Base-by-base conservation (phyloP, 2,329 filamentous ascomycete genomes). In the Orbilia blumenaviensis region DNA sequence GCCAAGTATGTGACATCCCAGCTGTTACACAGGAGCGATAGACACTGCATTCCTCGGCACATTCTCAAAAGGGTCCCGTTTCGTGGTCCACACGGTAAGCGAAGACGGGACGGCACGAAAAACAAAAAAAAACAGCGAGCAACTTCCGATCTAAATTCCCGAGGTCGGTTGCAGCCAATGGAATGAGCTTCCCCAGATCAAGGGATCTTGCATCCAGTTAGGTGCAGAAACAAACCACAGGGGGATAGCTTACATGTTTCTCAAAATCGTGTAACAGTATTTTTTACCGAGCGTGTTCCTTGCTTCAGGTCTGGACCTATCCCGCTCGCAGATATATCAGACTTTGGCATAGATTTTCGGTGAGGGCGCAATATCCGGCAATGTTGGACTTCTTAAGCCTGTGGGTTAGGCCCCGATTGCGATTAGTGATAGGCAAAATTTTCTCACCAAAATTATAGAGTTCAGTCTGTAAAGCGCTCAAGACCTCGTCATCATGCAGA, bases 51-150 rank as follows among this genome's bases (percentile, higher is more conserved):
- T 66, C 61, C 32, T 66, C 61, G 21, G 61, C 16, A 52, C 32
- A n/a, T 42, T 38, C 27, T 16, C 12, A 23, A 18, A 36, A 44
- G 42, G 10, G 8, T 25, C 16, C 42, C 23, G 9, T 34, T 54
- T 54, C 3, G 27, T 36, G 27, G n/a, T n/a, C n/a, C 27, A 32
- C 21, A 58, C n/a, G 21, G 18, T 58, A 66, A 52, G 63, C 63
- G 48, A 66, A n/a, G 27, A 27, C 63, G 63, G 63, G 36, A 66
- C 63, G 63, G 63, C 29, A 56, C 46, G 63, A 46, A 54, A 38
- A 10, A 25, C 21, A 38, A 9, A 48, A 46, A 54, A 38, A 10
- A 25, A 46, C 25, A 9, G 36, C 29, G 42, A 9, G 25, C 23
- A n/a, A 10, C 25, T 44, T 50, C 32, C 23, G 32, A 54, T 34